Conservation (phyloP, 331 rosid species). For the Pyracantha coccinea region DNA sequence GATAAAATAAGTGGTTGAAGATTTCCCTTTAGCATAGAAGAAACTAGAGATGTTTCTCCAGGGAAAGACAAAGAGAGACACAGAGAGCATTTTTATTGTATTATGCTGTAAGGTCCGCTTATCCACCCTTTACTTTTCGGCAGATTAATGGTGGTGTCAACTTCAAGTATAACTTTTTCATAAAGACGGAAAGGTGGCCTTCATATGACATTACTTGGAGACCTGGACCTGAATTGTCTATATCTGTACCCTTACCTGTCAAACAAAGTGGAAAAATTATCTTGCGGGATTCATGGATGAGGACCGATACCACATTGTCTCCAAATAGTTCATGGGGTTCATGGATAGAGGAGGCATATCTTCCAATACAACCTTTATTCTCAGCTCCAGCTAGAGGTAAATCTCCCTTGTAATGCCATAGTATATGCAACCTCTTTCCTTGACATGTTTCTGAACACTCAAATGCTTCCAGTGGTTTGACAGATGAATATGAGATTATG, state of each 20-base stretch:
- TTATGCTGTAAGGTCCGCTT: not conserved
- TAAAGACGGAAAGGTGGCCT: conserved; percentile 55
- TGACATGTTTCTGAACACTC: conserved; percentile 93
- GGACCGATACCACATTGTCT: conserved; percentile 35
- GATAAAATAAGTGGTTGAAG: not conserved
- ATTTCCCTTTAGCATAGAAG: not conserved
- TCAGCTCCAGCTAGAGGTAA: conserved; percentile 55
- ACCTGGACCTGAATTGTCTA: conserved; percentile 74
- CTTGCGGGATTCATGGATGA: conserved; percentile 84
- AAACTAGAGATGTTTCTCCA: not conserved
- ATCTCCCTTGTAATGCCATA: conserved; percentile 24
- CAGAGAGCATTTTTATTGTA: not conserved
- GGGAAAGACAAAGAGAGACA: not conserved
- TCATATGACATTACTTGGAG: conserved; percentile 62
- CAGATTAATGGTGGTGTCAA: conserved; percentile 69
- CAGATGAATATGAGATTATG: conserved; percentile 59
- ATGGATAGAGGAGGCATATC: conserved; percentile 64
- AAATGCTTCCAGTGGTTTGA: conserved; percentile 98
- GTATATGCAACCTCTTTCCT: conserved; percentile 21
- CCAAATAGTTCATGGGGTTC: conserved; percentile 34
- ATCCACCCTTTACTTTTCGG: conserved; percentile 19
- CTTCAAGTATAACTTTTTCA: conserved; percentile 78
- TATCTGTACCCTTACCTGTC: conserved; percentile 53
- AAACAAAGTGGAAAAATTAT: conserved; percentile 35
- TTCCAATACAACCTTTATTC: conserved; percentile 31